phyloP scores from a whole-genome alignment of 2,329 filamentous ascomycete species.

The Fusarium protoensiforme region DNA sequence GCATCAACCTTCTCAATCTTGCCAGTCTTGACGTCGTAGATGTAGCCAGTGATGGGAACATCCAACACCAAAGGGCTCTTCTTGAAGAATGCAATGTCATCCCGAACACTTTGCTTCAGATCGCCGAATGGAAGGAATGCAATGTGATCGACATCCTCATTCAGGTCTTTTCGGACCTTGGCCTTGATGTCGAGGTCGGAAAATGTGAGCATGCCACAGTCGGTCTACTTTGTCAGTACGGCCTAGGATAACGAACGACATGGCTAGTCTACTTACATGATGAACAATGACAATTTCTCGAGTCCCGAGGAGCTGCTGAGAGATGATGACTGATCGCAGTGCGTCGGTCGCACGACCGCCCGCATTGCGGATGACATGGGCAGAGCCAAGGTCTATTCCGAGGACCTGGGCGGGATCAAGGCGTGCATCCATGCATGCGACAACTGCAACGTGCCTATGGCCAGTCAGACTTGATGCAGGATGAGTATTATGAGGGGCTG shows the following conservation, averaged over 20 bases:
- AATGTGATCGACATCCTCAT: slow-evolving; percentile 59
- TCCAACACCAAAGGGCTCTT: slow-evolving; percentile 69
- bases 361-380: slow-evolving; percentile 83
- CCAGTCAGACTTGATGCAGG: background rate
- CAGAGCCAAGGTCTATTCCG: slow-evolving; percentile 65
- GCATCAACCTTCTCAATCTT: slow-evolving; percentile 52
- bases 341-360: slow-evolving; percentile 75
- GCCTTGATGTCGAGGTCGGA: slow-evolving; percentile 65
- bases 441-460: slow-evolving; percentile 49
- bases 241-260: fast-evolving
- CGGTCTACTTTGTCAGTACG: slow-evolving; percentile 42
- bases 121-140: slow-evolving; percentile 76
- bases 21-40: slow-evolving; percentile 82
- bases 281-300: slow-evolving; percentile 79
- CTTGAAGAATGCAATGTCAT: slow-evolving; percentile 74
- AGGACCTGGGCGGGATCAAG: slow-evolving; percentile 61
- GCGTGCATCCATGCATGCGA: slow-evolving; percentile 87
- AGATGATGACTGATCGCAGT: slow-evolving; percentile 80
- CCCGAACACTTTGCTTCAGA: slow-evolving; percentile 70
- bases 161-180: slow-evolving; percentile 69
- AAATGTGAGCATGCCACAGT: slow-evolving; percentile 73
- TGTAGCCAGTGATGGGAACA: slow-evolving; percentile 76
- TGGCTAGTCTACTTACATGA: slow-evolving; percentile 53
- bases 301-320: slow-evolving; percentile 81
- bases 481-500: no score